These are phyloP conservation scores for Pseudocercospora vitis DNA, from an alignment of 2,329 filamentous ascomycete genomes.

Conservation along the genomic window DNA sequence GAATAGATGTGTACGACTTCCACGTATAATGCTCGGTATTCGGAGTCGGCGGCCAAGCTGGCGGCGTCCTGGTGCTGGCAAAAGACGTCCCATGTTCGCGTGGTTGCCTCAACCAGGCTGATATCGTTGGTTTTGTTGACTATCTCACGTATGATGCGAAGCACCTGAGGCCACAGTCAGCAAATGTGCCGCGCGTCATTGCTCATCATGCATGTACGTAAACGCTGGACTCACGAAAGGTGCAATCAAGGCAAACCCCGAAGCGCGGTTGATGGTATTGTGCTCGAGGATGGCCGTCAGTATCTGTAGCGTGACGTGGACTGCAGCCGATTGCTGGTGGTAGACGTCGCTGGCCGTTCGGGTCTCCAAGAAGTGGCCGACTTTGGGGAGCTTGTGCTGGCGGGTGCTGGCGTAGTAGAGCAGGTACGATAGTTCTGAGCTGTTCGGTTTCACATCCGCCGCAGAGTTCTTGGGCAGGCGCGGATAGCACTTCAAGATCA, in stretches of 20 bases:
- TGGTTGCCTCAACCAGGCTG: slow-evolving; percentile 86
- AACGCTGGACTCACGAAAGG: slow-evolving; percentile 39
- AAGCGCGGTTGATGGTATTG: slow-evolving; percentile 58
- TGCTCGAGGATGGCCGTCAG: slow-evolving; percentile 90
- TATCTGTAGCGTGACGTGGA: slow-evolving; percentile 89
- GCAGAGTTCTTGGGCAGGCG: slow-evolving; percentile 80
- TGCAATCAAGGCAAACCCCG: slow-evolving; percentile 87
- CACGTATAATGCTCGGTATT: slow-evolving; percentile 79
- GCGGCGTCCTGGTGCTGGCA: slow-evolving; percentile 86
- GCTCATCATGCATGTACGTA: not conserved
- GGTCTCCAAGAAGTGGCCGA: slow-evolving; percentile 91
- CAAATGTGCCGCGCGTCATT: not conserved
- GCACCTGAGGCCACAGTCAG: slow-evolving; percentile 56
- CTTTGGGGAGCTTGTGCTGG: slow-evolving; percentile 92
- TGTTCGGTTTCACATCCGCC: slow-evolving; percentile 91
- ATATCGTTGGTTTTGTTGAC: slow-evolving; percentile 78
- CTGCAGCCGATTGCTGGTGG: slow-evolving; percentile 80
- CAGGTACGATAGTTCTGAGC: slow-evolving; percentile 93
- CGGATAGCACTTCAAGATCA: slow-evolving; percentile 95
- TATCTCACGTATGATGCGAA: slow-evolving; percentile 80
- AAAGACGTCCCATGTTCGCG: slow-evolving; percentile 82
- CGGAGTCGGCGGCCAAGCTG: slow-evolving; percentile 77
- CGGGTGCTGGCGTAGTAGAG: slow-evolving; percentile 95
- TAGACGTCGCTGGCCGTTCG: slow-evolving; percentile 90
- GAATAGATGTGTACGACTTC: slow-evolving; percentile 79